Evolutionary conservation across 1,284 basidiomycete species (phyloP), one percentile per base, ranked within the genome.

Genomic region (Pyrrhoderma lamaoense): DNA sequence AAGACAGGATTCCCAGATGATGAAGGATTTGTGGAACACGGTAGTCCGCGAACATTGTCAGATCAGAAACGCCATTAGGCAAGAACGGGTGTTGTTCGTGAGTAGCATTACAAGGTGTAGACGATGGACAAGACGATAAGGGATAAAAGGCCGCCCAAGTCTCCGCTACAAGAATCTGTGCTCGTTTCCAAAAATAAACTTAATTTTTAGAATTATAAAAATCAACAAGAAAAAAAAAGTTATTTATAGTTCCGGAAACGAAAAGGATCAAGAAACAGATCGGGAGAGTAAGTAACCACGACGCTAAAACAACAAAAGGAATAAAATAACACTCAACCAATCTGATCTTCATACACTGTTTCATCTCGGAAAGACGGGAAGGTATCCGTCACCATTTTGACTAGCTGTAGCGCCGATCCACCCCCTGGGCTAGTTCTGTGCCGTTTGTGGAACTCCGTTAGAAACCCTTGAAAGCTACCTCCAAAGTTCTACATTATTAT

Each of bases 21-120:
- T 90, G 84, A 23, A 91, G 68, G 53, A 91, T 86, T 63, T 91
- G 89, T 2, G 88, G 89, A 5, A 91, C 85, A 40, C 88, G 80
- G 64, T 91, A 91, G 67, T 91, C 89, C 3, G 89, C 86, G 64
- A 91, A 91, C 89, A 90, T 91, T 13, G 88, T 89, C 8, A 91
- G 72, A 45, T 80, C 68, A 45, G 75, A 65, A 22, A 84, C 70
- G 3, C 82, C 84, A 11, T 71, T 67, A 7, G 82, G 82, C 64
- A 88, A 86, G 40, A 89, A 69, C 3, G 85, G 88, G 63, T 90
- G 27, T 31, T 31, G 27, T 31, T 11, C 27, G 5, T 31, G 11
- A 31, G 11, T 31, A 11, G 7, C 27, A 31, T 31, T 31, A 4
- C 23, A 14, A 37, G 45, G 9, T 18, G 25, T 53, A 0, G 68